Percentiles rank a stretch among this genome's conserved stretches.
Conservation (phyloP, 202 grass and related monocot genomes). For the Setaria italica region DNA sequence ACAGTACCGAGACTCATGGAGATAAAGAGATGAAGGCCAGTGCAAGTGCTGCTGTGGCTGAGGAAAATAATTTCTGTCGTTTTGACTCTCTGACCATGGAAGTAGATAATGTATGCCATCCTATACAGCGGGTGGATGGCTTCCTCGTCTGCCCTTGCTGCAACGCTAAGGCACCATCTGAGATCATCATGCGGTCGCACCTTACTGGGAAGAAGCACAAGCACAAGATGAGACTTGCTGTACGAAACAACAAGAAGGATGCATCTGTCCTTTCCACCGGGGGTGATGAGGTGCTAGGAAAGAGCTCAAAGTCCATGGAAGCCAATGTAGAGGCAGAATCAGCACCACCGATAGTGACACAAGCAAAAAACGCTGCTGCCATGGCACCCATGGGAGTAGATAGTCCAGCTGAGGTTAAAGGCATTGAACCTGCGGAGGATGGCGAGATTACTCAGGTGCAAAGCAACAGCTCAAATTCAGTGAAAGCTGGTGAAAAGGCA, state of each 20-base stretch:
- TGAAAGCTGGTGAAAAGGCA: background rate
- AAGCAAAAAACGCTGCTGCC: background rate
- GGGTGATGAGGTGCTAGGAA: background rate
- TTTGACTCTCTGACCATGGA: background rate
- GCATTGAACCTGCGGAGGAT: too few species aligned
- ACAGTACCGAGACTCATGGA: background rate
- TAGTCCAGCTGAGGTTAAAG: background rate
- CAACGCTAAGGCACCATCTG: background rate
- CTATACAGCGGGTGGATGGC: background rate
- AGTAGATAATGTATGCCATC: conserved; percentile 11
- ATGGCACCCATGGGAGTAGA: background rate
- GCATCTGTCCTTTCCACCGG: too few species aligned
- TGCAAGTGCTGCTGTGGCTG: background rate
- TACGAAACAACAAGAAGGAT: background rate
- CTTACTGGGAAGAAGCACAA: conserved; percentile 42
- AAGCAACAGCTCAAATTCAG: background rate
- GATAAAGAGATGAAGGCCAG: background rate
- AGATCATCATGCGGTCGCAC: conserved; percentile 36
- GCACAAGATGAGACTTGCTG: background rate
- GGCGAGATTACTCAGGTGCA: background rate
- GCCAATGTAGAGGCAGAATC: background rate
- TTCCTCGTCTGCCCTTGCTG: conserved; percentile 17
- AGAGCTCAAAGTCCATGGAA: background rate
- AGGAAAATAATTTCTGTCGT: background rate
- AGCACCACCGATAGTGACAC: background rate